These are phyloP conservation scores for Hypoxylon sp. DNA, from an alignment of 2,329 filamentous ascomycete genomes.

Conservation along the genomic window DNA sequence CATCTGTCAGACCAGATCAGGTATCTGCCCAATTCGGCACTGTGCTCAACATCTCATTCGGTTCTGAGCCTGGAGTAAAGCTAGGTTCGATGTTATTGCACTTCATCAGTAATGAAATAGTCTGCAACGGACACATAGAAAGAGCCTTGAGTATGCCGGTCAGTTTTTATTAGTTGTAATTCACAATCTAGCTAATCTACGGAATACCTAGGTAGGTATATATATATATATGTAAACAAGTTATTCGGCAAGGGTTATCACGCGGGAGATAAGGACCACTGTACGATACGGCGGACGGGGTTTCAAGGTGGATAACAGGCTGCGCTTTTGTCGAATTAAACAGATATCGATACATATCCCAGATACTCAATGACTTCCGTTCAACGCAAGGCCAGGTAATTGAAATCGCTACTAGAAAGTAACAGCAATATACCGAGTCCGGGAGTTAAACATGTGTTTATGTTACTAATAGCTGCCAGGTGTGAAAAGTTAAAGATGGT, in stretches of 20 bases:
- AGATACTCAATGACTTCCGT: neutral
- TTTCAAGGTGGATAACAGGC: neutral
- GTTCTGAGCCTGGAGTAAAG: slow-evolving; percentile 2
- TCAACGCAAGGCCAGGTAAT: neutral
- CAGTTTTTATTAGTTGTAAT: neutral
- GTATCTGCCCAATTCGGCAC: slow-evolving; percentile 41
- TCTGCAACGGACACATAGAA: neutral
- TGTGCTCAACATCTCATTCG: slow-evolving; percentile 39
- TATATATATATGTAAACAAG: too few species aligned
- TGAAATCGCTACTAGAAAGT: neutral
- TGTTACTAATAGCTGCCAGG: neutral
- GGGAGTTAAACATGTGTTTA: slow-evolving; percentile 2
- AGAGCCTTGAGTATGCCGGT: neutral
- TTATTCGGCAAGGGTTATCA: neutral
- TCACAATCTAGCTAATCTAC: too few species aligned
- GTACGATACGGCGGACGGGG: neutral
- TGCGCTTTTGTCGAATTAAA: neutral
- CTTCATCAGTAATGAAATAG: neutral
- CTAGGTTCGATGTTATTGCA: neutral
- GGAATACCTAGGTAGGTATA: too few species aligned
- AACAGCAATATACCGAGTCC: neutral
- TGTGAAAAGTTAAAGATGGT: slow-evolving; percentile 1
- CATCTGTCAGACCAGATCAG: slow-evolving; percentile 38
- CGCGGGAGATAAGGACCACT: neutral
- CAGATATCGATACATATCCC: neutral